Conservation (phyloP, 306 rosid species). For the Cercis canadensis region DNA sequence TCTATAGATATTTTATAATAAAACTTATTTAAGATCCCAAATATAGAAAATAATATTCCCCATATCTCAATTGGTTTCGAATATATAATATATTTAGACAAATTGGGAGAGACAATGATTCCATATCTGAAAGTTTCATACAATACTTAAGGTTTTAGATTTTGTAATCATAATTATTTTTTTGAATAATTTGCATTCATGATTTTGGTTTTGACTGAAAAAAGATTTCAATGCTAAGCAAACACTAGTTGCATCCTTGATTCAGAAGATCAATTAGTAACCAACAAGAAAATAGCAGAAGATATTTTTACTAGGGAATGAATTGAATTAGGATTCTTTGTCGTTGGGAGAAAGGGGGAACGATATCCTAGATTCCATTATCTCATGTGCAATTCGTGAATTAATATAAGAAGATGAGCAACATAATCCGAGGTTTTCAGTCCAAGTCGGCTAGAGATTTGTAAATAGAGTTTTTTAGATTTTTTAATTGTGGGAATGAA, state of each 20-base stretch:
- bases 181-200: slow-evolving; percentile 30
- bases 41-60: slow-evolving; percentile 15
- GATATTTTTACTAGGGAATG: not conserved
- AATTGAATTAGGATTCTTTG: not conserved
- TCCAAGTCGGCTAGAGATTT: not conserved
- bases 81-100: slow-evolving; percentile 19
- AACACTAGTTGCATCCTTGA: slow-evolving; percentile 12
- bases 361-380: not conserved
- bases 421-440: slow-evolving; percentile 32
- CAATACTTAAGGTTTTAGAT: slow-evolving; percentile 28
- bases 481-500: not conserved
- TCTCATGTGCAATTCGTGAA: not conserved
- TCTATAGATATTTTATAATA: slow-evolving; percentile 30
- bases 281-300: slow-evolving; percentile 21
- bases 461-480: not conserved
- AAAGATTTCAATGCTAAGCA: slow-evolving; percentile 38
- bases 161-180: not conserved
- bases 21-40: slow-evolving; percentile 21
- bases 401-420: slow-evolving; percentile 28
- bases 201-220: slow-evolving; percentile 40
- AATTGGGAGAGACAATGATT: slow-evolving; percentile 47
- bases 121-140: slow-evolving; percentile 41
- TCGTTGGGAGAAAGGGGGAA: not conserved
- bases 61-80: slow-evolving; percentile 25
- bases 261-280: slow-evolving; percentile 13